These are phyloP conservation scores for Trichosporon faecale DNA, from an alignment of 1,284 basidiomycete genomes.

Conservation along the genomic window DNA sequence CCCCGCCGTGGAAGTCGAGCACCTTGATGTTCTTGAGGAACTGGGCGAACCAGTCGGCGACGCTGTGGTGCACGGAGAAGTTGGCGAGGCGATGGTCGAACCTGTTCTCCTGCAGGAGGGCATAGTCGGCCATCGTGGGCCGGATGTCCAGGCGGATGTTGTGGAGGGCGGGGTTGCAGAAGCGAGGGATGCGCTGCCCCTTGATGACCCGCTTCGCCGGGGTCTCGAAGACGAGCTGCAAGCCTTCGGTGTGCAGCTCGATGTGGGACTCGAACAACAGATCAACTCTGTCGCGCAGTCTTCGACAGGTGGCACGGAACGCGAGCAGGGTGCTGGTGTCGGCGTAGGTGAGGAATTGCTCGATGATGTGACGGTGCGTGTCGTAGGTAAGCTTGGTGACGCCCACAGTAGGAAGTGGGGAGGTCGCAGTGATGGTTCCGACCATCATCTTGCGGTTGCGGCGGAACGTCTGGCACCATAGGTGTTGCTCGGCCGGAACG, in stretches of 20 bases:
- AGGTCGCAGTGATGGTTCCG: not conserved
- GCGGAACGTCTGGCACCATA: not conserved
- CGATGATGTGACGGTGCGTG: not conserved
- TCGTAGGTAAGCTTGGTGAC: not conserved
- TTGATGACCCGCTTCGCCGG: not conserved
- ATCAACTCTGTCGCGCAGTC: not conserved
- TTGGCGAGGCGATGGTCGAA: not conserved
- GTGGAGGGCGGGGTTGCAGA: not conserved
- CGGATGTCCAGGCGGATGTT: not conserved
- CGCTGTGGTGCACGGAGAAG: not conserved
- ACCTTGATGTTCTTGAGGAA: not conserved
- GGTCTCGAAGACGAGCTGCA: not conserved
- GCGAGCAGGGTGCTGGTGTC: not conserved
- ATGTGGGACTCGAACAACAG: not conserved
- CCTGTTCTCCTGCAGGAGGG: not conserved
- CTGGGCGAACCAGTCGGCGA: not conserved
- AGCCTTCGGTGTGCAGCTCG: not conserved
- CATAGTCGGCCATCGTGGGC: no score
- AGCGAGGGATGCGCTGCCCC: not conserved
- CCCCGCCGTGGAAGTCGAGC: not conserved
- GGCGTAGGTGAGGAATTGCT: not conserved
- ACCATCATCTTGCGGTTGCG: not conserved
- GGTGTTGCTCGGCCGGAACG: not conserved
- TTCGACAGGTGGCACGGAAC: not conserved
- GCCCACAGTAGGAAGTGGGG: not conserved